These are phyloP conservation scores for Huiozyma naganishii DNA, from an alignment of 805 yeast species.

Conservation along the genomic window DNA sequence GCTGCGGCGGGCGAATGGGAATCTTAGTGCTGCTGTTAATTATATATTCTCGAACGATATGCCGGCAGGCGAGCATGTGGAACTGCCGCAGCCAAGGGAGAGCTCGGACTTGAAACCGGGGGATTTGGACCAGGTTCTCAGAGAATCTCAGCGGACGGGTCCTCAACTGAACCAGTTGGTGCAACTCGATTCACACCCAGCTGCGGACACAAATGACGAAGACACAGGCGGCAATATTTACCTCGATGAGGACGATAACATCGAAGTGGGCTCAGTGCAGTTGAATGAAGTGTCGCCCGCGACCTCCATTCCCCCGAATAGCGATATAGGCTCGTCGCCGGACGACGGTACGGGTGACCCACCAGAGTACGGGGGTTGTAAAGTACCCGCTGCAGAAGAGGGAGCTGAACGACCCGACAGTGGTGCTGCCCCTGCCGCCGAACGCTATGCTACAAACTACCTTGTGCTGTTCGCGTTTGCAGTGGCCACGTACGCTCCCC, in stretches of 20 bases:
- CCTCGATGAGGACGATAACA: no score
- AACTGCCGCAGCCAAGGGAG: background rate
- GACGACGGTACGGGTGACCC: background rate
- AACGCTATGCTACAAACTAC: conserved; percentile 22
- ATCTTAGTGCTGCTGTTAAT: conserved; percentile 54
- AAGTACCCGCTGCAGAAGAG: conserved; percentile 4
- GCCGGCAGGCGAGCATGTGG: conserved; percentile 4
- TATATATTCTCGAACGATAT: conserved; percentile 22
- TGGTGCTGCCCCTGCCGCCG: conserved; percentile 17
- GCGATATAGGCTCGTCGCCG: no score
- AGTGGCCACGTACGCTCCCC: conserved; percentile 18
- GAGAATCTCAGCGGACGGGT: no score
- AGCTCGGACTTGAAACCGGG: background rate
- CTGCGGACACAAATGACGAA: no score
- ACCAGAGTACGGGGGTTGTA: conserved; percentile 4
- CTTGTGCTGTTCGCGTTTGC: conserved; percentile 20
- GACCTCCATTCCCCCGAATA: no score
- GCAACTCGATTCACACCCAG: no score
- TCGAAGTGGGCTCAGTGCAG: no score
- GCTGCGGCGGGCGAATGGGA: conserved; percentile 38
- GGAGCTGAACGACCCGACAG: conserved; percentile 14
- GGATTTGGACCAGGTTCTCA: background rate
- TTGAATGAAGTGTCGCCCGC: no score
- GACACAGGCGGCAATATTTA: no score
- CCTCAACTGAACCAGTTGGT: no score